phyloP scores from a whole-genome alignment of 768 basidiomycete genomes.

The Saitozyma sp. region DNA sequence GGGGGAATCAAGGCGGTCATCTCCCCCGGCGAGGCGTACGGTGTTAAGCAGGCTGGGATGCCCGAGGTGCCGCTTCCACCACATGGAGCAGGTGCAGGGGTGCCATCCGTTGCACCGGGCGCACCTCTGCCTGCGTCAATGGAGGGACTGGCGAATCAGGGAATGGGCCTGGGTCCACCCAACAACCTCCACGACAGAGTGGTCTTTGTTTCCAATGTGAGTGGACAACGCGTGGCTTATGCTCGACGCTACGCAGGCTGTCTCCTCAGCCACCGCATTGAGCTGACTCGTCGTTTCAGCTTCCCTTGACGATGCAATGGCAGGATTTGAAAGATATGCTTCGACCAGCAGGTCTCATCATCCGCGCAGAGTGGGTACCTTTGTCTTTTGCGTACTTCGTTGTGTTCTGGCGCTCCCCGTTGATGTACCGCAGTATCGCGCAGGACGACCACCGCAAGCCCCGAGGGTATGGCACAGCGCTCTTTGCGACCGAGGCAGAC shows the following conservation, averaged over 20 bases:
- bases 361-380: slow-evolving; percentile 63
- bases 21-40: slow-evolving; percentile 5
- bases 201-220: slow-evolving; percentile 44
- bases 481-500: slow-evolving; percentile 78
- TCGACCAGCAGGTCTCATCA: slow-evolving; percentile 81
- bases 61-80: not conserved
- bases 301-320: slow-evolving; percentile 62
- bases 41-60: not conserved
- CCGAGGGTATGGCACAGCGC: slow-evolving; percentile 88
- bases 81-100: not conserved
- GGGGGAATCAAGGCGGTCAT: slow-evolving; percentile 18
- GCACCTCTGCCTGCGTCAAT: slow-evolving; percentile 19
- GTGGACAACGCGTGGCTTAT: slow-evolving; percentile 1
- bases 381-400: not conserved
- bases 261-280: too few species aligned
- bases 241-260: not conserved
- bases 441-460: slow-evolving; percentile 87
- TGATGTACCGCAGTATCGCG: slow-evolving; percentile 16
- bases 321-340: slow-evolving; percentile 97
- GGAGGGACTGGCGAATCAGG: slow-evolving; percentile 38
- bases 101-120: not conserved
- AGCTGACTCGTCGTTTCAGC: slow-evolving; percentile 17
- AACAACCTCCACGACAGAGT: slow-evolving; percentile 40
- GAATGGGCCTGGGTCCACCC: slow-evolving; percentile 34
- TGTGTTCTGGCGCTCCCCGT: slow-evolving; percentile 2